These are phyloP conservation scores for Erodium texanum DNA, from an alignment of 441 rosid species.

Conservation along the genomic window DNA sequence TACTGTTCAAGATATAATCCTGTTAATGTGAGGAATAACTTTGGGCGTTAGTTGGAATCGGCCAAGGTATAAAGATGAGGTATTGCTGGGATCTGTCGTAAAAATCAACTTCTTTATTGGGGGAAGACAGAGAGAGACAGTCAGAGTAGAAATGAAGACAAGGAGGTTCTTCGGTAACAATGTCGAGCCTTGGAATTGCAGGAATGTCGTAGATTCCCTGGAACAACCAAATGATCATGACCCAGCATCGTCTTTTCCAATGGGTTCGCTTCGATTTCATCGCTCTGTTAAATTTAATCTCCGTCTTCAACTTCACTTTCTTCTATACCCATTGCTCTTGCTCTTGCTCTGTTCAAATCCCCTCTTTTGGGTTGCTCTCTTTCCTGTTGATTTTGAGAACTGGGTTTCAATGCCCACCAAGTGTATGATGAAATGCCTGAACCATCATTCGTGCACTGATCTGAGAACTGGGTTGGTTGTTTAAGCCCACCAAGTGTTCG, in stretches of 20 bases:
- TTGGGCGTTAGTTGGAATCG: too few relatives aligned
- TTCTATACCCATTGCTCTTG: constrained; percentile 3
- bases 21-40: too few relatives aligned
- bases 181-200: constrained; percentile 4
- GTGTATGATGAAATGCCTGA: constrained; percentile 6
- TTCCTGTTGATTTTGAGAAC: constrained; percentile 1
- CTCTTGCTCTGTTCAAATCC: not conserved
- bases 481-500: not conserved
- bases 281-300: constrained; percentile 4
- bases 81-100: too few relatives aligned
- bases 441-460: not conserved
- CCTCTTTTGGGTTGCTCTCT: not conserved
- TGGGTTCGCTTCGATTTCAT: constrained; percentile 10
- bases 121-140: too few relatives aligned
- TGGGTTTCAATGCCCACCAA: constrained; percentile 9
- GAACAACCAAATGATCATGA: not conserved
- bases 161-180: not conserved
- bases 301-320: not conserved
- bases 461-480: not conserved
- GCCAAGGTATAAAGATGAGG: too few relatives aligned
- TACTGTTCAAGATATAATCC: too few relatives aligned
- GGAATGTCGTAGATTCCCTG: not conserved
- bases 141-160: too few relatives aligned
- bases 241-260: constrained; percentile 3
- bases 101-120: too few relatives aligned